Percentiles rank a stretch among this genome's conserved stretches.
Conservation (phyloP, 495 filamentous ascomycete species). For the Trichoderma reesei region DNA sequence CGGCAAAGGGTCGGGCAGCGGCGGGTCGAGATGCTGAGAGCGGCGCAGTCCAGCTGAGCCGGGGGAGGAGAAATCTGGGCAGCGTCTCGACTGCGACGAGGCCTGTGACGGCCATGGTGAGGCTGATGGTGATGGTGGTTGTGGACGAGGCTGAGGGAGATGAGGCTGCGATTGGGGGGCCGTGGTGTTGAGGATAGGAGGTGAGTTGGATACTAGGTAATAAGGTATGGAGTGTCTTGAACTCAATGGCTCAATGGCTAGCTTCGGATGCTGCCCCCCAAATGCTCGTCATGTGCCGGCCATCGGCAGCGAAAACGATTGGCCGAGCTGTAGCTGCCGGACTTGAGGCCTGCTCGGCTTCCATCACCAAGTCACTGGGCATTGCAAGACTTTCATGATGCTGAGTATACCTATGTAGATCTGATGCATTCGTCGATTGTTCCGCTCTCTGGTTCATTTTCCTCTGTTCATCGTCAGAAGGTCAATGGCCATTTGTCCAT, state of each 20-base stretch:
- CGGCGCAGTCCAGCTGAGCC: slow-evolving; percentile 39
- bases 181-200: too few relatives aligned
- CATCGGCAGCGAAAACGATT: slow-evolving; percentile 2
- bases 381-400: too few relatives aligned
- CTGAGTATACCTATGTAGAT: too few relatives aligned
- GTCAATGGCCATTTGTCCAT: too few relatives aligned
- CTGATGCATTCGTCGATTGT: too few relatives aligned
- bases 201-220: too few relatives aligned
- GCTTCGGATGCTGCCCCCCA: too few relatives aligned
- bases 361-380: too few relatives aligned
- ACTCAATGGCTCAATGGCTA: background rate
- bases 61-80: slow-evolving; percentile 45
- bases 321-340: background rate
- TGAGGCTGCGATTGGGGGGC: background rate
- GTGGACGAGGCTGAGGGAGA: background rate
- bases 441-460: too few relatives aligned
- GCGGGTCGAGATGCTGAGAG: slow-evolving; percentile 2
- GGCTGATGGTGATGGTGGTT: background rate
- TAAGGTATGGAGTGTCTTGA: too few relatives aligned
- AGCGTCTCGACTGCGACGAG: slow-evolving; percentile 23
- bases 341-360: too few relatives aligned
- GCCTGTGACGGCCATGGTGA: slow-evolving; percentile 24
- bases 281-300: slow-evolving; percentile 1
- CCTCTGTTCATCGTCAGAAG: too few relatives aligned
- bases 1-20: background rate